Evolutionary conservation across 352 stramenopile species (phyloP).

Genomic region (Peronospora farinosa): DNA sequence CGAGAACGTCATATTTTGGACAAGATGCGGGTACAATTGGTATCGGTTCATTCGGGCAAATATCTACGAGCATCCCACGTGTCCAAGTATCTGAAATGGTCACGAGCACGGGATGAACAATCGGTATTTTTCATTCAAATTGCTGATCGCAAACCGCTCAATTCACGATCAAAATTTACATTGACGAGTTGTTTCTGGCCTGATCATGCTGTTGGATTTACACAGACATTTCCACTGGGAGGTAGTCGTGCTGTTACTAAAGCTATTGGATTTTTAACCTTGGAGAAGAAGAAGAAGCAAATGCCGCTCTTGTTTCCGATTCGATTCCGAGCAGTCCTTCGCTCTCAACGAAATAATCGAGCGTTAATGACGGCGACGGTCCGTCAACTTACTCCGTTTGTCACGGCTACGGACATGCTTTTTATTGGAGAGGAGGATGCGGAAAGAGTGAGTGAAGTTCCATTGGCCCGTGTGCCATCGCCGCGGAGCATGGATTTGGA

Average conservation of each 20-base stretch:
- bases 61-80: conserved; percentile 56
- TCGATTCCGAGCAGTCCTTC: conserved; percentile 41
- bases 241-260: conserved; percentile 42
- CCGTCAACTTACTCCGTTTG: conserved; percentile 33
- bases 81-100: conserved; percentile 68
- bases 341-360: conserved; percentile 30
- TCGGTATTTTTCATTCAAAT: conserved; percentile 62
- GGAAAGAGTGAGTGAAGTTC: conserved; percentile 29
- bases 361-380: conserved; percentile 10
- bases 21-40: conserved; percentile 55
- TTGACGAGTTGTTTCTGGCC: conserved; percentile 55
- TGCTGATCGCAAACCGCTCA: conserved; percentile 44
- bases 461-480: conserved; percentile 32
- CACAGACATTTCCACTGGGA: conserved; percentile 45
- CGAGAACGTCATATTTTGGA: conserved; percentile 52
- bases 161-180: conserved; percentile 46
- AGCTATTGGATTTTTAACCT: conserved; percentile 51
- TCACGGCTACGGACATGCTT: conserved; percentile 44
- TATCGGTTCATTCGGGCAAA: conserved; percentile 42
- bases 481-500: conserved; percentile 7
- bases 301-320: conserved; percentile 53
- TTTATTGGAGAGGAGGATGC: conserved; percentile 50
- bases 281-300: conserved; percentile 67
- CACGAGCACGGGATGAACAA: conserved; percentile 43
- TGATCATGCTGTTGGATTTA: conserved; percentile 45